A percentile compares a stretch with the other conserved stretches of the same genome.
Evolutionary conservation across 2,329 filamentous ascomycete genomes (phyloP).

Genomic region (Verticillium isaacii): DNA sequence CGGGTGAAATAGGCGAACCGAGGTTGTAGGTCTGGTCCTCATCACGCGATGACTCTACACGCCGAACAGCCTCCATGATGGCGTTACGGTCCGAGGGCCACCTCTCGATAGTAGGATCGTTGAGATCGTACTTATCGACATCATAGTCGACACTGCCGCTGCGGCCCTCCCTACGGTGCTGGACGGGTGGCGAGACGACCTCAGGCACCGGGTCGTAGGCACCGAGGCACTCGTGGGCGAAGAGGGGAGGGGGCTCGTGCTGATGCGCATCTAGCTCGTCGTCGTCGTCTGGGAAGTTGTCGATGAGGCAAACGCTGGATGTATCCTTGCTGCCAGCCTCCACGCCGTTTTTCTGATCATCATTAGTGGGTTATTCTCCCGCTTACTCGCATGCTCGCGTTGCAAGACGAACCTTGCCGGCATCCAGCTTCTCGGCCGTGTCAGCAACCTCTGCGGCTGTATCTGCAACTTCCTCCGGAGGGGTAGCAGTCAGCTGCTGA

Average conservation of each 20-base stretch:
- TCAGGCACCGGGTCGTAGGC: conserved; percentile 19
- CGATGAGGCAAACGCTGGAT: not conserved
- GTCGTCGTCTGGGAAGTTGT: conserved; percentile 7
- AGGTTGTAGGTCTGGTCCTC: conserved; percentile 33
- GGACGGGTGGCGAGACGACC: not conserved
- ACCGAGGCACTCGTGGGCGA: conserved; percentile 42
- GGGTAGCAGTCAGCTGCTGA: conserved; percentile 29
- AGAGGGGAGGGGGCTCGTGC: conserved; percentile 31
- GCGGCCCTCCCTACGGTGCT: not conserved
- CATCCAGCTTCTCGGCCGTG: conserved; percentile 31
- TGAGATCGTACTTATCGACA: conserved; percentile 28
- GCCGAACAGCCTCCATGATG: conserved; percentile 40
- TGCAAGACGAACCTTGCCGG: conserved; percentile 11
- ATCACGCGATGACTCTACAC: conserved; percentile 37
- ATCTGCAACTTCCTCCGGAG: conserved; percentile 33
- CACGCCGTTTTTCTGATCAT: conserved; percentile 4
- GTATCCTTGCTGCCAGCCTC: not conserved
- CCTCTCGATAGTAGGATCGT: conserved; percentile 42
- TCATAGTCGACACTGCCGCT: conserved; percentile 14
- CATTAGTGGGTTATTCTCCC: conserved; percentile 5
- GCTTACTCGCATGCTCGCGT: not conserved
- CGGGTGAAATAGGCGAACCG: conserved; percentile 28
- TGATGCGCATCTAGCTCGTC: conserved; percentile 2
- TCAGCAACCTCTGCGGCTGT: conserved; percentile 41
- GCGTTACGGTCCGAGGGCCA: conserved; percentile 41